These are phyloP conservation scores for Panicum virgatum DNA, from an alignment of 202 grass and related monocot species.

Conservation along the genomic window DNA sequence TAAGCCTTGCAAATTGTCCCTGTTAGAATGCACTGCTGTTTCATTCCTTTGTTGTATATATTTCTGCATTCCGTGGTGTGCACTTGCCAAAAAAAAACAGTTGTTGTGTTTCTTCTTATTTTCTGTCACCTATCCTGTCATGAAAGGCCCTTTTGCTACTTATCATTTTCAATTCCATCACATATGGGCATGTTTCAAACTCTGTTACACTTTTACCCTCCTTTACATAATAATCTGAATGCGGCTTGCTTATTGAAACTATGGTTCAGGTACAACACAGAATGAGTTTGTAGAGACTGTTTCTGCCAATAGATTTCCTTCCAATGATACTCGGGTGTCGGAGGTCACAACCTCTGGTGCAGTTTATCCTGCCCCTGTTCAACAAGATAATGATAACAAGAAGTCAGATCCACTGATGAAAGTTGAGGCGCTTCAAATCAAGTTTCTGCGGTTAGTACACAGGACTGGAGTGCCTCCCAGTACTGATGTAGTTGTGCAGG, in stretches of 20 bases:
- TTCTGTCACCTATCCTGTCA: neutral
- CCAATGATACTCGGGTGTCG: constrained; percentile 26
- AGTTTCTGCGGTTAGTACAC: constrained; percentile 73
- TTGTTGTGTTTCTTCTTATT: neutral
- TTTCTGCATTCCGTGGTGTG: neutral
- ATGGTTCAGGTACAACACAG: constrained; percentile 48
- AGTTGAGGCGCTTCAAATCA: constrained; percentile 81
- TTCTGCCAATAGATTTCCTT: constrained; percentile 31
- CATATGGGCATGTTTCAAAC: neutral
- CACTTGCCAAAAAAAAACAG: neutral
- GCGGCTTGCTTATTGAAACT: neutral
- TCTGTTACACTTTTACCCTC: neutral
- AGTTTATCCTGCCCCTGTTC: constrained; percentile 30
- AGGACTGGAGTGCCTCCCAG: constrained; percentile 68
- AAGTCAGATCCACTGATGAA: constrained; percentile 59
- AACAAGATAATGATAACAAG: constrained; percentile 37
- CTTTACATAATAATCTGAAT: neutral
- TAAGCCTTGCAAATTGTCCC: neutral
- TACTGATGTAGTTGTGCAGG: constrained; percentile 69
- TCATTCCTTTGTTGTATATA: neutral
- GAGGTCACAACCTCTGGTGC: constrained; percentile 43
- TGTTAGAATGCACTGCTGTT: neutral
- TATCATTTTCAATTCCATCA: neutral
- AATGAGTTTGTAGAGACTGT: constrained; percentile 35
- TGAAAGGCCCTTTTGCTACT: neutral